Evolutionary conservation across 2,329 filamentous ascomycete species (phyloP).

Genomic region (Pyricularia sp.): DNA sequence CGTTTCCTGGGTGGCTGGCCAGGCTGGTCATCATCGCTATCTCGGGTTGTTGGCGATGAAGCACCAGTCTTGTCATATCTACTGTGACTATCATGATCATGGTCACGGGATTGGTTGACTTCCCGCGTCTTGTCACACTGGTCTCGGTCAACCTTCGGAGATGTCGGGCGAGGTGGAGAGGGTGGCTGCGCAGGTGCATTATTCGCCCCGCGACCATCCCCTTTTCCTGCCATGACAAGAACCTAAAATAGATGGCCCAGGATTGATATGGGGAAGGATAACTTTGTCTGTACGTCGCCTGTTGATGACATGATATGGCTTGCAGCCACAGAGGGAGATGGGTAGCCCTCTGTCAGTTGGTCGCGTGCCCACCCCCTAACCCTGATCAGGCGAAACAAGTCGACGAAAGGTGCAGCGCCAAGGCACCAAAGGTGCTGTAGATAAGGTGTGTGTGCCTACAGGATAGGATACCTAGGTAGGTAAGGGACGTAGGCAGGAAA

Average conservation of each 20-base stretch:
- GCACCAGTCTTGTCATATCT: not conserved
- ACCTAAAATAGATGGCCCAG: not conserved
- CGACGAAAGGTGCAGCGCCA: not conserved
- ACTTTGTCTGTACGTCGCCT: not conserved
- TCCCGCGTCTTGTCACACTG: not conserved
- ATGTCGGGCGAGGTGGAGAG: not conserved
- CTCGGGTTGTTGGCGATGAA: conserved; percentile 2
- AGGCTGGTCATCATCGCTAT: conserved; percentile 12
- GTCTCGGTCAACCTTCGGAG: not conserved
- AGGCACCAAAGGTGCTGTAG: not conserved
- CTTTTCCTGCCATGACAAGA: not conserved
- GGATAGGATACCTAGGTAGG: not conserved
- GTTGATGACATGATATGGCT: not conserved
- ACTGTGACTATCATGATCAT: not conserved
- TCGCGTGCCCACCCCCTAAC: not conserved
- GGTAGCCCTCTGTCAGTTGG: not conserved
- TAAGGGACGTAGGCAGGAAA: not conserved
- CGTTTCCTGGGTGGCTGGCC: conserved; percentile 35
- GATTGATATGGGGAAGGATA: not conserved
- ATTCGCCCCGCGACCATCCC: not conserved
- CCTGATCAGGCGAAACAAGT: not conserved
- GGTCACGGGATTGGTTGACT: not conserved
- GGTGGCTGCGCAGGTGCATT: not conserved
- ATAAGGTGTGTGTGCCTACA: not conserved
- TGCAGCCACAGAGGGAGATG: not conserved